These are phyloP conservation scores for Xylaria curta DNA, from an alignment of 495 filamentous ascomycete genomes.

Conservation along the genomic window DNA sequence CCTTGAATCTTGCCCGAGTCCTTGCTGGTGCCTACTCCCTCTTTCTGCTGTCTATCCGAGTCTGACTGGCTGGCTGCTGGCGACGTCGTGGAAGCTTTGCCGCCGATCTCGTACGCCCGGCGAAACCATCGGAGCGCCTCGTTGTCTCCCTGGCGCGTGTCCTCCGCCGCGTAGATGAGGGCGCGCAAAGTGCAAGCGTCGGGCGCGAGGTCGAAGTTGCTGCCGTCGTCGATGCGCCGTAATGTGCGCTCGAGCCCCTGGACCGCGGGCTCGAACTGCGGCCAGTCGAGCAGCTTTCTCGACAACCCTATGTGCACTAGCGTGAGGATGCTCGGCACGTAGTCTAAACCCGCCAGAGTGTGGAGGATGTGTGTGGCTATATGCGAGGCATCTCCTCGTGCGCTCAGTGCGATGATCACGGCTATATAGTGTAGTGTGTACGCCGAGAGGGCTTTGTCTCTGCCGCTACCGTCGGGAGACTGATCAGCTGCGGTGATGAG, in stretches of 20 bases:
- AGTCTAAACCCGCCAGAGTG: constrained; percentile 19
- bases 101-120: constrained; percentile 19
- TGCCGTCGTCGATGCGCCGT: neutral
- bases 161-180: constrained; percentile 2
- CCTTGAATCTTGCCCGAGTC: neutral
- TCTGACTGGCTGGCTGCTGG: neutral
- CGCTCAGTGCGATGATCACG: neutral
- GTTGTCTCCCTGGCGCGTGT: constrained; percentile 17
- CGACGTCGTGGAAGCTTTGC: neutral
- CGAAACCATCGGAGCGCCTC: constrained; percentile 28
- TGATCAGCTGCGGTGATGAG: constrained; percentile 13
- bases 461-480: constrained; percentile 8
- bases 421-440: constrained; percentile 32
- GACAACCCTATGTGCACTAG: constrained; percentile 20
- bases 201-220: constrained; percentile 24
- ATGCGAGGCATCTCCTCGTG: too few relatives aligned
- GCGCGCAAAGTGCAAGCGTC: constrained; percentile 34
- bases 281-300: neutral
- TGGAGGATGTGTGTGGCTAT: constrained; percentile 30
- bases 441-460: constrained; percentile 9
- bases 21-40: neutral
- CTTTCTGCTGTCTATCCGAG: neutral
- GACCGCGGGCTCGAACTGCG: constrained; percentile 25
- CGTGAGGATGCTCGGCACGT: constrained; percentile 31
- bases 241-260: constrained; percentile 22